Evolutionary conservation across 345 rosid species (phyloP).

Genomic region (Eucalyptus erythrocorys): DNA sequence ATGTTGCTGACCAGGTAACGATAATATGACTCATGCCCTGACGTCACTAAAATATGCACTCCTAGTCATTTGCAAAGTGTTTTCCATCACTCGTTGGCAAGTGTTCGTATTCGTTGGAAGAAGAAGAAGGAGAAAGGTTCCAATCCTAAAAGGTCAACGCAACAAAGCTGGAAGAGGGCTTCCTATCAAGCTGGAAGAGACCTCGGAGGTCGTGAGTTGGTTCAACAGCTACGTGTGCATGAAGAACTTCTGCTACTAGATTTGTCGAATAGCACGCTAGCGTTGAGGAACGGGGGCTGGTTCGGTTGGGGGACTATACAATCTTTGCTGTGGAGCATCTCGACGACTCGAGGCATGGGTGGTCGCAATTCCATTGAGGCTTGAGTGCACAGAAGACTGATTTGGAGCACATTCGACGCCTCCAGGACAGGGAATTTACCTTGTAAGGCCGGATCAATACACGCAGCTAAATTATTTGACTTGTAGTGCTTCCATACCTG

Average conservation of each 20-base stretch:
- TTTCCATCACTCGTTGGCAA: too few species aligned
- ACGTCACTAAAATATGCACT: too few species aligned
- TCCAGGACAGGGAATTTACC: conserved; percentile 23
- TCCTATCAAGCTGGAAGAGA: not conserved
- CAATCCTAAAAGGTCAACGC: too few species aligned
- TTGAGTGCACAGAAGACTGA: conserved; percentile 74
- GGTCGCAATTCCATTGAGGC: conserved; percentile 51
- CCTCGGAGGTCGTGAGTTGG: not conserved
- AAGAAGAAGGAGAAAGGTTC: too few species aligned
- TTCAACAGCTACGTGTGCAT: not conserved
- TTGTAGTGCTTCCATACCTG: conserved; percentile 69
- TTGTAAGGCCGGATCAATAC: conserved; percentile 30
- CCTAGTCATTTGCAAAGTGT: too few species aligned
- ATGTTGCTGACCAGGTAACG: too few species aligned
- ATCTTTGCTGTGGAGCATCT: conserved; percentile 27
- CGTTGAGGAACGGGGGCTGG: conserved; percentile 74
- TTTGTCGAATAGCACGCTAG: conserved; percentile 33
- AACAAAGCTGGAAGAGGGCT: too few species aligned
- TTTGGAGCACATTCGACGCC: conserved; percentile 37
- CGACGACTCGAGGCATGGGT: conserved; percentile 35
- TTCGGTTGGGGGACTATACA: conserved; percentile 29
- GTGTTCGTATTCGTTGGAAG: too few species aligned
- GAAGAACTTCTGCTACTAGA: not conserved
- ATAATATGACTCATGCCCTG: too few species aligned
- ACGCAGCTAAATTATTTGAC: conserved; percentile 6